Base-by-base conservation (phyloP, 176 grass and related monocot species). In the Musa troglodytarum region DNA sequence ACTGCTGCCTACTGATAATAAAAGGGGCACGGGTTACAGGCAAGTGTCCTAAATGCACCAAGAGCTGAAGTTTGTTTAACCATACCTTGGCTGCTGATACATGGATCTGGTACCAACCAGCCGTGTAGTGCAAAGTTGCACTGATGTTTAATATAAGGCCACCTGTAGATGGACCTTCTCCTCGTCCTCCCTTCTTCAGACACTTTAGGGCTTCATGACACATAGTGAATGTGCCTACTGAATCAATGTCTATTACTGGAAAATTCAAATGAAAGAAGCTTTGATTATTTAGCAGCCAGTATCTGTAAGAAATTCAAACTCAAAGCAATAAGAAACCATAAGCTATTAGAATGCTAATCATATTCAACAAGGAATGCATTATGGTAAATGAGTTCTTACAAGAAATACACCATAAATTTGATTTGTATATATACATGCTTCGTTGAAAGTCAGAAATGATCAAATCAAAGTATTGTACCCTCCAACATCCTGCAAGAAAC, bases 101-200 rank as follows among this genome's bases (percentile, higher is more conserved):
- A 80, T 98, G 79, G 78, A 98, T 88, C 74, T 98, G 94, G 77
- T 98, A 98, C 94, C 94, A 98, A 72, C 82, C 0, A 0, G 90
- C 94, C n/a, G 87, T 84, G 82, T 98, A 93, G 74, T 98, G 94
- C 79, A 91, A 66, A 49, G 90, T 98, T 26, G 90, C 90, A 57
- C 94, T 98, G 59, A 98, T 98, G 81, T 98, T 93, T 56, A 98
- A 76, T 77, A 98, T 98, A 56, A 93, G 81, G 62, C 90, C 94
- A 49, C 90, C 88, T 29, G 73, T 81, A 8, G 81, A 86, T 34
- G 86, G 82, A n/a, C 68, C 80, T 76, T 82, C 86, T 43, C 94
- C 94, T 10, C 65, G 83, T 15, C 77, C 90, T 9, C 94, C 88
- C 63, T 89, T 93, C 83, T 91, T 93, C 15, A 98, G 84, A 81